phyloP scores from a whole-genome alignment of 345 rosid genomes.

The Ailanthus altissimus region DNA sequence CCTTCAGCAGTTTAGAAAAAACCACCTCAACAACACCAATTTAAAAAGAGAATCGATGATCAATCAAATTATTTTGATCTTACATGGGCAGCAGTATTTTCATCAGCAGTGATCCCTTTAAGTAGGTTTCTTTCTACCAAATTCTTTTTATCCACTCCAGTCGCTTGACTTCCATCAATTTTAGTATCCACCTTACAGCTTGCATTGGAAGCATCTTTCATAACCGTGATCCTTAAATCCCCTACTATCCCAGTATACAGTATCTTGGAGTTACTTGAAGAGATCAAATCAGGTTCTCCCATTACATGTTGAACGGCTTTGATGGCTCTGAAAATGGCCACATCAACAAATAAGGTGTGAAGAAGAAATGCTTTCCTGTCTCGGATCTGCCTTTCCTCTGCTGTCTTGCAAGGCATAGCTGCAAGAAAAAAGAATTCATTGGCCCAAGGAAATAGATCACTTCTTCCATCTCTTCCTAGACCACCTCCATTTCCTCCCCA shows the following conservation, averaged over 20 bases:
- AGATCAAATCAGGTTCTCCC: conserved; percentile 37
- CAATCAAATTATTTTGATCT: conserved; percentile 37
- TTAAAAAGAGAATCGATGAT: conserved; percentile 13
- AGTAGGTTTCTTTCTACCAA: conserved; percentile 77
- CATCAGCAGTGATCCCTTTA: conserved; percentile 98
- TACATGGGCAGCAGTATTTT: conserved; percentile 95
- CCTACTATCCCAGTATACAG: conserved; percentile 65
- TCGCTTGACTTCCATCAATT: conserved; percentile 79
- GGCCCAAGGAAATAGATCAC: conserved; percentile 84
- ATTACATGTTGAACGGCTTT: conserved; percentile 66
- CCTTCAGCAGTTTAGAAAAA: conserved; percentile 15
- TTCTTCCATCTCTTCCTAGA: conserved; percentile 76
- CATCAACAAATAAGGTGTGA: conserved; percentile 90
- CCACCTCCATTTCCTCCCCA: conserved; percentile 99
- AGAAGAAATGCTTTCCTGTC: conserved; percentile 96
- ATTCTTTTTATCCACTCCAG: conserved; percentile 57
- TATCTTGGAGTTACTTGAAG: conserved; percentile 33
- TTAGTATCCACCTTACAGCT: conserved; percentile 88
- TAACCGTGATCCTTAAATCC: conserved; percentile 62
- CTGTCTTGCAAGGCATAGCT: conserved; percentile 88
- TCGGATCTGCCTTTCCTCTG: conserved; percentile 89
- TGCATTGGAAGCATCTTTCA: conserved; percentile 67
- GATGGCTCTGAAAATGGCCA: conserved; percentile 82
- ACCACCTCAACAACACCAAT: neutral
- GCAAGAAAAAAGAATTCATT: conserved; percentile 70